These are phyloP conservation scores for Arthrobotrys conoides DNA, from an alignment of 2,329 filamentous ascomycete genomes.

Conservation along the genomic window DNA sequence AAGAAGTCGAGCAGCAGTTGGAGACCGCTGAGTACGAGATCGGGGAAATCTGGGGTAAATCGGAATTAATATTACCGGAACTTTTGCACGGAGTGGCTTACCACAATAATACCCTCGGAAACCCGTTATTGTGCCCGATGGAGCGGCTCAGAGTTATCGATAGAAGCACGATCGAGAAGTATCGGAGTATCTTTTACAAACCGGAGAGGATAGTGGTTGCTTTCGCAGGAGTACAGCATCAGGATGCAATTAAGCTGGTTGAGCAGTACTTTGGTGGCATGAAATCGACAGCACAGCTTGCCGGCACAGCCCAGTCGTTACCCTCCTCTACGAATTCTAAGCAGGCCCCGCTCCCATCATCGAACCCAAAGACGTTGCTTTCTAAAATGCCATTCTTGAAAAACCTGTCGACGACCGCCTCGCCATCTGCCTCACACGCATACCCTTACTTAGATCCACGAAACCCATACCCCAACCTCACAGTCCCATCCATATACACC, in stretches of 20 bases:
- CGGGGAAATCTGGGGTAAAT: slow-evolving; percentile 96
- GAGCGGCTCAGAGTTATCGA: slow-evolving; percentile 84
- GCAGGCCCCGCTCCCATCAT: slow-evolving; percentile 65
- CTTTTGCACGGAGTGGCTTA: slow-evolving; percentile 95
- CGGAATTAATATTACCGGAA: slow-evolving; percentile 94
- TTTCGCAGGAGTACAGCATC: slow-evolving; percentile 90
- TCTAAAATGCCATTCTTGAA: slow-evolving; percentile 92
- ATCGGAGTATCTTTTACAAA: slow-evolving; percentile 85
- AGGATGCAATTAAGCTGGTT: slow-evolving; percentile 81
- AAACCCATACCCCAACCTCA: slow-evolving; percentile 63
- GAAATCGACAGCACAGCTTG: slow-evolving; percentile 70
- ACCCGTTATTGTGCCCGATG: slow-evolving; percentile 90
- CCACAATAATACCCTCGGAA: slow-evolving; percentile 94
- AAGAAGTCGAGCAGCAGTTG: slow-evolving; percentile 88
- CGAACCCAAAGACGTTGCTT: slow-evolving; percentile 75
- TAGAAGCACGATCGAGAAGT: slow-evolving; percentile 79
- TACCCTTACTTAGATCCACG: slow-evolving; percentile 63
- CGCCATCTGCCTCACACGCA: slow-evolving; percentile 73
- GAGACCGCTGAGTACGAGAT: slow-evolving; percentile 96
- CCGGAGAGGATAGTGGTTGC: slow-evolving; percentile 94
- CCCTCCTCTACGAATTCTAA: slow-evolving; percentile 67
- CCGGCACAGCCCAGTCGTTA: slow-evolving; percentile 65
- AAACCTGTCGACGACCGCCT: slow-evolving; percentile 82
- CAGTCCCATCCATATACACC: slow-evolving; percentile 81
- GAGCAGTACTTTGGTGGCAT: slow-evolving; percentile 94